Evolutionary conservation across 2,329 filamentous ascomycete genomes (phyloP).

Genomic region (Pseudogymnoascus sp.): DNA sequence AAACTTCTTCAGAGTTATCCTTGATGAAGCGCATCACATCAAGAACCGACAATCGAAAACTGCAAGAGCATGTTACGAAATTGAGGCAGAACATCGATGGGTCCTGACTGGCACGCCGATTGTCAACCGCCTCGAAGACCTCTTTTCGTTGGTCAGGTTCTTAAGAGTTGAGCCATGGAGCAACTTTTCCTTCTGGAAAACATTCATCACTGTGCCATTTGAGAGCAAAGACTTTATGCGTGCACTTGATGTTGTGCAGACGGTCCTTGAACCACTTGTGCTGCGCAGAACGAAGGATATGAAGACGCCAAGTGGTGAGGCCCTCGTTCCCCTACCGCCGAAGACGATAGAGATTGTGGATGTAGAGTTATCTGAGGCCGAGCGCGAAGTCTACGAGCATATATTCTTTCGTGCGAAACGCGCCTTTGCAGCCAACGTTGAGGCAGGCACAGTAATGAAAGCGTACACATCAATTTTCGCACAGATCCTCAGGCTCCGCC

Average conservation of each 20-base stretch:
- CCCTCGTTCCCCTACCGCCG: conserved; percentile 72
- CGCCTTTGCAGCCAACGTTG: conserved; percentile 77
- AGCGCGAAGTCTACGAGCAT: conserved; percentile 86
- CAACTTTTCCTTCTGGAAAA: conserved; percentile 99
- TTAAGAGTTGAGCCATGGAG: conserved; percentile 94
- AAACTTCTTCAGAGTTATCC: conserved; percentile 88
- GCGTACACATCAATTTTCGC: conserved; percentile 96
- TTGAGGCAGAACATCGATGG: conserved; percentile 82
- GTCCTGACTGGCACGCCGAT: conserved; percentile 92
- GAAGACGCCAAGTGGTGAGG: conserved; percentile 82
- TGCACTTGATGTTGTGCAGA: conserved; percentile 93
- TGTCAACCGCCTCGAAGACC: conserved; percentile 87
- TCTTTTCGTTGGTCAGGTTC: conserved; percentile 90
- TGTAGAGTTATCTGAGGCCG: conserved; percentile 74
- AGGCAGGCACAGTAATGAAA: conserved; percentile 88
- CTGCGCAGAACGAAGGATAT: conserved; percentile 94
- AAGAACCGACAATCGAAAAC: conserved; percentile 89
- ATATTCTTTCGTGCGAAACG: conserved; percentile 77
- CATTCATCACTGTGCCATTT: conserved; percentile 95
- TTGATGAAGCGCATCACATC: conserved; percentile 92
- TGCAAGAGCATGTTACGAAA: conserved; percentile 86
- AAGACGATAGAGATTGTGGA: conserved; percentile 79
- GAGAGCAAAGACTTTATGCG: conserved; percentile 92
- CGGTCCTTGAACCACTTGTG: conserved; percentile 90
- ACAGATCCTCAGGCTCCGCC: conserved; percentile 84